phyloP scores from a whole-genome alignment of 2,329 filamentous ascomycete genomes.

The Diatrype stigma region DNA sequence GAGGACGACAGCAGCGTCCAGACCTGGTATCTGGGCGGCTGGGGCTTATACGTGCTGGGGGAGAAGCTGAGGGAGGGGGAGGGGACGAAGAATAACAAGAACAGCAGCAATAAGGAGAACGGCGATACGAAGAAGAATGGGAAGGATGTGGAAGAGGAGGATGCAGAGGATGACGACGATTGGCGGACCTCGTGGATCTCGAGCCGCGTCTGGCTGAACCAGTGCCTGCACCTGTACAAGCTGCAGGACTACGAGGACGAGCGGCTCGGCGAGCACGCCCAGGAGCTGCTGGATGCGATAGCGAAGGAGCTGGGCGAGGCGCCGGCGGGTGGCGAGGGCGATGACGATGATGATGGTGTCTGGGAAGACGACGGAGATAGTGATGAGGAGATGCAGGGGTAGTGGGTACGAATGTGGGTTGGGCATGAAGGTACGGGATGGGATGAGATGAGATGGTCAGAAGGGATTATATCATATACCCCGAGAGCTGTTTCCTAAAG shows the following conservation, averaged over 20 bases:
- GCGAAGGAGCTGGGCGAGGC: constrained; percentile 61
- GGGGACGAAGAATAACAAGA: constrained; percentile 35
- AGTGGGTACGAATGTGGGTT: too few species aligned
- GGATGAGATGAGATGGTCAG: neutral
- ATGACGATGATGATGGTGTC: constrained; percentile 51
- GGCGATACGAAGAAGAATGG: constrained; percentile 55
- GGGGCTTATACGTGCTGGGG: constrained; percentile 79
- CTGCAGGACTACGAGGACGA: constrained; percentile 82
- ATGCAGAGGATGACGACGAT: constrained; percentile 42
- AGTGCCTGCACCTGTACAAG: constrained; percentile 75
- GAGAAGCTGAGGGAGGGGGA: constrained; percentile 56
- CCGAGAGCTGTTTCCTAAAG: neutral
- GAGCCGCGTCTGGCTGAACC: constrained; percentile 77
- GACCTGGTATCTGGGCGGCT: constrained; percentile 94
- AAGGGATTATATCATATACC: neutral
- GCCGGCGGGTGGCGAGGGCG: constrained; percentile 41
- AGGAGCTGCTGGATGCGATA: constrained; percentile 63
- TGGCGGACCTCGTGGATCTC: constrained; percentile 65
- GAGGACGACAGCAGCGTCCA: constrained; percentile 96
- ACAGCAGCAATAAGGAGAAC: constrained; percentile 25
- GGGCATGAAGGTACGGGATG: too few species aligned
- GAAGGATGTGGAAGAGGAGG: constrained; percentile 36
- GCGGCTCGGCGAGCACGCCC: constrained; percentile 68
- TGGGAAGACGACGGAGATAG: constrained; percentile 42
- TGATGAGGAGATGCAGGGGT: constrained; percentile 55